Base-by-base conservation (phyloP, 148 eudicot species). In the Nepenthes mirabilis region DNA sequence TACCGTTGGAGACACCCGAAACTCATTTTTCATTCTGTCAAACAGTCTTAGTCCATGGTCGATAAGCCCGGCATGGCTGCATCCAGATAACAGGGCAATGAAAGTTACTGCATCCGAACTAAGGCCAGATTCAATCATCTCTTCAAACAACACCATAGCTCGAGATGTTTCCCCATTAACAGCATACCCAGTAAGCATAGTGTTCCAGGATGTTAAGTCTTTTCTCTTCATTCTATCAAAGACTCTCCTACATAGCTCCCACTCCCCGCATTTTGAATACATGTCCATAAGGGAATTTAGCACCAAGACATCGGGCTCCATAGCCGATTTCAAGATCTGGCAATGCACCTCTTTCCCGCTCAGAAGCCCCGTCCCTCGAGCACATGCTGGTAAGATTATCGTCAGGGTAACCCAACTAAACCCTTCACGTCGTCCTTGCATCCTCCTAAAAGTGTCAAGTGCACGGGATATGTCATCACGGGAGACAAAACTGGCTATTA, bases 21-120 rank as follows among this genome's bases (percentile, higher is more conserved):
- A 75, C n/a, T 72, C 66, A 3, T 45, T 6, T 11, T 9, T 45
- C 83, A 79, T 72, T 53, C 62, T 49, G 2, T 74, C 63, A 59
- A 77, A 77, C 34, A 74, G 49, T 32, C 3, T 43, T 43, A n/a
- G 57, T 10, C 79, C 79, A 43, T 71, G 77, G 8, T 43, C 36
- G 9, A 43, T 33, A 66, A 82, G 63, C 55, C 88, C 87, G 2
- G 85, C 83, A 67, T 86, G 88, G 65, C 78, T 74, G 59, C 93
- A 86, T 56, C 81, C 88, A 57, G 60, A 72, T 32, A 86, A 70
- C 47, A 82, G 68, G 63, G 80, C 77, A 48, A 71, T 65, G 37
- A 80, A 76, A 14, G 81, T 78, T 59, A 65, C 78, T 66, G 65
- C 82, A 61, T 80, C 67, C 50, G 83, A 82, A 56, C 66, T 56